A percentile compares a stretch with the other conserved stretches of the same genome.
phyloP scores from a whole-genome alignment of 2,329 filamentous ascomycete genomes.

The Trichoderma guizhouense region DNA sequence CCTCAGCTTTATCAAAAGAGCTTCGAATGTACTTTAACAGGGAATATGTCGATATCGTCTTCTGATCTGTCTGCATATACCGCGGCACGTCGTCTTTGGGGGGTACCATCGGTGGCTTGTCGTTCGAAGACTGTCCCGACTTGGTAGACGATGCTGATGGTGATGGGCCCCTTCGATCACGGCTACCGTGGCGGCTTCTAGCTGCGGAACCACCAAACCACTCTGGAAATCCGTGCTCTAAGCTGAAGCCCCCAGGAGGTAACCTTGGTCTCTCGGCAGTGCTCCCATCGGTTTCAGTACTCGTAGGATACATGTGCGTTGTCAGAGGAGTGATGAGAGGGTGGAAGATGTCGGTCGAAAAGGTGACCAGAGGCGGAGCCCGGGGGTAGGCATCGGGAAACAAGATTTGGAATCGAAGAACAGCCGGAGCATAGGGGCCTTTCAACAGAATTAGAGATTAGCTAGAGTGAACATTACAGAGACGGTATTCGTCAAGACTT shows the following conservation, averaged over 20 bases:
- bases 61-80: constrained; percentile 42
- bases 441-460: background rate
- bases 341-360: constrained; percentile 92
- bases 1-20: constrained; percentile 72
- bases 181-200: constrained; percentile 41
- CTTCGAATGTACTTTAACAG: constrained; percentile 78
- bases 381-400: constrained; percentile 80
- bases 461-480: background rate
- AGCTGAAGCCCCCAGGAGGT: constrained; percentile 83
- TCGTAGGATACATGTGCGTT: constrained; percentile 89
- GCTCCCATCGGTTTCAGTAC: constrained; percentile 71
- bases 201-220: constrained; percentile 70
- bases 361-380: constrained; percentile 79
- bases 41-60: constrained; percentile 56
- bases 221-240: constrained; percentile 83
- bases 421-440: constrained; percentile 86
- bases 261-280: constrained; percentile 79
- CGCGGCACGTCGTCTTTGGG: constrained; percentile 31
- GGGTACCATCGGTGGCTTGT: constrained; percentile 31
- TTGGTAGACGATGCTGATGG: constrained; percentile 22
- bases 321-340: constrained; percentile 87
- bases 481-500: constrained; percentile 20
- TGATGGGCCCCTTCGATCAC: constrained; percentile 32
- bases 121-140: constrained; percentile 25
- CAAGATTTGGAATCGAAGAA: constrained; percentile 85